phyloP scores from a whole-genome alignment of 2,329 filamentous ascomycete genomes.

The Aspergillus costaricaensis region DNA sequence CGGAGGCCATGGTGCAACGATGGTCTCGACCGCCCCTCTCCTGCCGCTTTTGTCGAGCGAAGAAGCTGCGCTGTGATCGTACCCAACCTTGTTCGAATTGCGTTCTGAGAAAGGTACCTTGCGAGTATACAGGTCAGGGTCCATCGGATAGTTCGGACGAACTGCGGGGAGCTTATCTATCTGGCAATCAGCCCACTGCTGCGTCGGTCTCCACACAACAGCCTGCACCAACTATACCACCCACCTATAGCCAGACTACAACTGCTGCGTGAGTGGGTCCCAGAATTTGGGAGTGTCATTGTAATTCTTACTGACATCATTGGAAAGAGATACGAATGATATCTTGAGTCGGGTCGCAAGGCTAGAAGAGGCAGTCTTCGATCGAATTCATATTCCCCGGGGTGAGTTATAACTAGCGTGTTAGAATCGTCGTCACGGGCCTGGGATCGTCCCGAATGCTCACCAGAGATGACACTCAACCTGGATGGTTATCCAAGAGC shows the following conservation, averaged over 20 bases:
- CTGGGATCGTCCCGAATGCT: background rate
- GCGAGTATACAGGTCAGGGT: conserved; percentile 19
- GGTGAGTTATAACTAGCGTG: background rate
- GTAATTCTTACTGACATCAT: background rate
- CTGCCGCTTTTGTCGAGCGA: conserved; percentile 24
- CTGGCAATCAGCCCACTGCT: background rate
- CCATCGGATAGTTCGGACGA: background rate
- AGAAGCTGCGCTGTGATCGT: conserved; percentile 28
- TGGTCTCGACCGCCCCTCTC: conserved; percentile 20
- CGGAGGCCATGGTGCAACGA: conserved; percentile 6
- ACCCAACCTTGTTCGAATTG: conserved; percentile 27
- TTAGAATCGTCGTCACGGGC: background rate
- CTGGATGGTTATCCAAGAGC: background rate
- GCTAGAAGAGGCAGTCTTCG: conserved; percentile 5
- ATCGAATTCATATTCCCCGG: background rate
- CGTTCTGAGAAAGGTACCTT: conserved; percentile 19
- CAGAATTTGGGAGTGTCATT: background rate
- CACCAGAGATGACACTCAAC: too few relatives aligned
- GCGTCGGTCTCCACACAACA: background rate
- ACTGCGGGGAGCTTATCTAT: background rate
- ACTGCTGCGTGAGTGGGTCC: background rate
- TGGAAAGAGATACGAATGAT: background rate
- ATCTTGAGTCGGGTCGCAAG: background rate
- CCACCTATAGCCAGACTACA: background rate
- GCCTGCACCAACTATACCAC: background rate